These are phyloP conservation scores for Allium cepa DNA, from an alignment of 106 monocot species.

Conservation along the genomic window DNA sequence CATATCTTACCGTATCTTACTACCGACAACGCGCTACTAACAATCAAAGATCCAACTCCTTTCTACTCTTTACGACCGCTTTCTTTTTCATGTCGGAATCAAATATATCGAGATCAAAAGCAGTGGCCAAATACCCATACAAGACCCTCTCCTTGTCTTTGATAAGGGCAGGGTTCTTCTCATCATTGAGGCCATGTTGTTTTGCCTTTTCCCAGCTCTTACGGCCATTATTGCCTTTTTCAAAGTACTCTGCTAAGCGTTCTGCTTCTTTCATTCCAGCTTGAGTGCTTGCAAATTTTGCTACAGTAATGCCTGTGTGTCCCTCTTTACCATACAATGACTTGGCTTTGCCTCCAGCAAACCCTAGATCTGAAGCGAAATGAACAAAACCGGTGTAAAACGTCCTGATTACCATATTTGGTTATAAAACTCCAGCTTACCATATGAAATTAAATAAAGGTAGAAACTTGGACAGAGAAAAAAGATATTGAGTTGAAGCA, in stretches of 20 bases:
- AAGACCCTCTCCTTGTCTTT: conserved; percentile 69
- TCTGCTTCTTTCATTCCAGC: conserved; percentile 82
- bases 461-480: no score
- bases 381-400: neutral
- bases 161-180: conserved; percentile 54
- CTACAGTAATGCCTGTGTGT: conserved; percentile 52
- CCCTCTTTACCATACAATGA: conserved; percentile 85
- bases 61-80: conserved; percentile 54
- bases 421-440: no score
- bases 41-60: conserved; percentile 36
- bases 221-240: conserved; percentile 61
- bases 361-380: conserved; percentile 71
- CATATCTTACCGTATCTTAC: no score
- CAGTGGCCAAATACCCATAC: conserved; percentile 82
- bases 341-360: conserved; percentile 69
- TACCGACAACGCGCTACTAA: no score
- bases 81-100: conserved; percentile 68
- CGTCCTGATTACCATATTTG: no score
- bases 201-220: conserved; percentile 47
- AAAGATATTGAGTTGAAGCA: no score
- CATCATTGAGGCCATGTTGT: conserved; percentile 27
- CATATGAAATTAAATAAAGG: neutral
- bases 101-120: conserved; percentile 63
- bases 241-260: conserved; percentile 50
- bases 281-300: conserved; percentile 62